A percentile compares a stretch with the other conserved stretches of the same genome.
Conservation (phyloP, 208 protist species). For the Trypanosoma grayi region DNA sequence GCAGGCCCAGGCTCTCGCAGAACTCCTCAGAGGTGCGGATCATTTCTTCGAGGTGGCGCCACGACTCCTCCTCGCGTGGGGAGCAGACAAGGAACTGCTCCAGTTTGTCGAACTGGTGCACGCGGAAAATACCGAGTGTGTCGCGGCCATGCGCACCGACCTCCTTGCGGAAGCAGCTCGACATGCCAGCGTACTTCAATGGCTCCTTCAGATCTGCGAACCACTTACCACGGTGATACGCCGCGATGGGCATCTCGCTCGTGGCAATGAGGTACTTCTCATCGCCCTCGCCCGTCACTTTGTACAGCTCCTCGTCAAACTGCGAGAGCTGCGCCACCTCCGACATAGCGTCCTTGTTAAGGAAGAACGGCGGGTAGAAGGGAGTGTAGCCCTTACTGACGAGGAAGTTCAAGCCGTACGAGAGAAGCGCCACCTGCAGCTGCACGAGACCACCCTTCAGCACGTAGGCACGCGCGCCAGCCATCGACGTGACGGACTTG, state of each 20-base stretch:
- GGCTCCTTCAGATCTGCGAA: constrained; percentile 91
- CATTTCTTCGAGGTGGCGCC: constrained; percentile 90
- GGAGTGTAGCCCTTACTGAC: constrained; percentile 89
- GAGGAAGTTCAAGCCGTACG: constrained; percentile 97
- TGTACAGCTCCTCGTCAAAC: constrained; percentile 99
- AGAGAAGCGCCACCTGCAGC: constrained; percentile 98
- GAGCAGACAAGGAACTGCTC: constrained; percentile 95
- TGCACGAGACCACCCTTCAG: constrained; percentile 96
- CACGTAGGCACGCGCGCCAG: constrained; percentile 98
- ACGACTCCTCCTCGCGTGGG: constrained; percentile 89
- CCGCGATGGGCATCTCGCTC: constrained; percentile 99
- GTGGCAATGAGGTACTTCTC: constrained; percentile 99
- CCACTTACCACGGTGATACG: constrained; percentile 95
- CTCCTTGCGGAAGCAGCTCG: constrained; percentile 99
- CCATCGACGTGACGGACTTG: constrained; percentile 84
- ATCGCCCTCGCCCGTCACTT: constrained; percentile 95
- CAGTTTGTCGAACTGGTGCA: constrained; percentile 98
- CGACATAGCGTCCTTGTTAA: constrained; percentile 98
- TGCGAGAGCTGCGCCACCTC: constrained; percentile 97
- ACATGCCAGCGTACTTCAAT: constrained; percentile 96
- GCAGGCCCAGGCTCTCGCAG: constrained; percentile 91
- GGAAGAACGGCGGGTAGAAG: constrained; percentile 99
- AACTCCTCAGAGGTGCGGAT: constrained; percentile 93
- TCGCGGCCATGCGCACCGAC: constrained; percentile 95
- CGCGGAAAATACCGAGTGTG: constrained; percentile 95